Base-by-base conservation (phyloP, 805 yeast species). In the Ogataea henricii region DNA sequence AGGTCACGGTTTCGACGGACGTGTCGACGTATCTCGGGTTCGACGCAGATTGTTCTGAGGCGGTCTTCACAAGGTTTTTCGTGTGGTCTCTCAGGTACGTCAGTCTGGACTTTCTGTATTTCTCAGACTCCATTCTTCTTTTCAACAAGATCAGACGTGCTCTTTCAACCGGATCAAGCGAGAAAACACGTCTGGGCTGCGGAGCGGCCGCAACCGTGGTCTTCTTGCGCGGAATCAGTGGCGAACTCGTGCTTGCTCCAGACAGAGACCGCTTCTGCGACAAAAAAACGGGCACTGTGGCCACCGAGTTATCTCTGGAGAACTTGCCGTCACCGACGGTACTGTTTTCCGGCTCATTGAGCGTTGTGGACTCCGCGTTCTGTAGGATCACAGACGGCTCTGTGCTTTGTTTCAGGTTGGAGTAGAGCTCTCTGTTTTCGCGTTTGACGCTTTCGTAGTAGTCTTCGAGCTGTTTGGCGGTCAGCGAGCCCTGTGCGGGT, bases 91-190 rank as follows among this genome's bases (percentile, higher is more conserved):
- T 68, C 68, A 46, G 65, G 73, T 60, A 78, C 57, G 66, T 58
- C 70, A 45, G 66, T 69, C 71, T 74, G 69, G 80, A 57, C 67
- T 63, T 74, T 70, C 64, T 78, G 68, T 65, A 74, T 67, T 58
- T 73, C 71, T 47, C 78, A 62, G 43, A 59, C 68, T 52, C 79
- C 80, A 66, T 63, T 55, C 66, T 55, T 45, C 59, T 65, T 37
- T 67, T 66, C 27, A 67, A 45, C 22, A 60, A 58, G 29, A 67
- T 58, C 30, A 67, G 48, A 34, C 62, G 58, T 3, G 70, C 63
- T 37, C 71, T 54, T 41, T 65, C 69, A 12, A 62, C 32, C 9
- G 70, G 69, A 43, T 67, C 67, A n/a, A 59, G 52, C 20, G 52
- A 53, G 14, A 60, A 53, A 3, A 14, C 13, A 17, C 42, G 42